Evolutionary conservation across 805 yeast species (phyloP), one percentile per base, ranked within the genome.

Genomic region (Lipomyces spencermartinsiae): DNA sequence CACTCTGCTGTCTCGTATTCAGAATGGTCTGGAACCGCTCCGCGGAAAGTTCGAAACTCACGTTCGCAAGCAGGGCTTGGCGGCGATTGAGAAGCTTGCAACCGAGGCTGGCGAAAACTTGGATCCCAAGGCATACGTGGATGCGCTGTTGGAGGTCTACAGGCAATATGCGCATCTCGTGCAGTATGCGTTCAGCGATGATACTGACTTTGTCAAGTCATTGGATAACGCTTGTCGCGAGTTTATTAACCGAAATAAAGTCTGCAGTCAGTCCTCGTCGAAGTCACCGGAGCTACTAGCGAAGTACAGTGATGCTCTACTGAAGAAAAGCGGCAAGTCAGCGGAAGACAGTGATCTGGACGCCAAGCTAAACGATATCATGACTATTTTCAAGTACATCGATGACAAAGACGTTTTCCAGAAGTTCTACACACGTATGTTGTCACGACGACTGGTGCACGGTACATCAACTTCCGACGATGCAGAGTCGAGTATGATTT

Each of bases 361-460:
- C 63, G 64, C 74, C n/a, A 87, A 87, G 63, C 87, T 90, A 59
- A 93, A 90, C 73, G 95, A 93, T 75, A 85, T 95, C 74, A 91
- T 94, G 91, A 86, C 89, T 16, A 83, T 95, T 34, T 92, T 95
- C 83, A 89, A 89, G 76, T 94, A 91, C 77, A 84, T 96, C 67
- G 93, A 91, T 57, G 98, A 95, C 78, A 93, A 93, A 78, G 98
- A 96, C 81, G 91, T 95, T 55, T 96, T 95, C 80, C 98, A 95
- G 80, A 90, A 89, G 69, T 90, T 91, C 81, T 95, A 95, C 79
- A 88, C 98, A 78, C 87, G 98, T 71, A 83, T 90, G 76, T 84
- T 95, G 74, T 94, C 98, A 10, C 91, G 90, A 77, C 86, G 99
- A 77, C 85, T 95, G 73, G 93, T 95, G 74, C 89, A 90, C 76